phyloP scores from a whole-genome alignment of 2,329 filamentous ascomycete species.

The Fusarium avenaceum region DNA sequence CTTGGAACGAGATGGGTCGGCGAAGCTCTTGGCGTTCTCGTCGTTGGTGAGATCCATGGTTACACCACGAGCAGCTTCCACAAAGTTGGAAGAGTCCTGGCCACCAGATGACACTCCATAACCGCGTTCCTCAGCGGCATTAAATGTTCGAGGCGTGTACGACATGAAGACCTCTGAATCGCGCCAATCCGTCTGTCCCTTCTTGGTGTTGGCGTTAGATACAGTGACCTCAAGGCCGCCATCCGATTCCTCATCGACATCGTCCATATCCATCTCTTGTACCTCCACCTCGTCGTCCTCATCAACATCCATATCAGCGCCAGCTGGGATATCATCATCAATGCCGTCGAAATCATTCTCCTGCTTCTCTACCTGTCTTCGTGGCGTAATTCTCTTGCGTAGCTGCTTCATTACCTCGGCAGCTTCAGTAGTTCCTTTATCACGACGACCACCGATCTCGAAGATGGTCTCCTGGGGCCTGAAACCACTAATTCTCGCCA shows the following conservation, averaged over 20 bases:
- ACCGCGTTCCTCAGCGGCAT: conserved; percentile 87
- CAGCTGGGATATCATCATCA: conserved; percentile 50
- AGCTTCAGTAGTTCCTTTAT: conserved; percentile 73
- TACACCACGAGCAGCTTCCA: conserved; percentile 85
- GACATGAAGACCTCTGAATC: conserved; percentile 97
- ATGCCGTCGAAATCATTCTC: conserved; percentile 54
- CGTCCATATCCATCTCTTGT: conserved; percentile 56
- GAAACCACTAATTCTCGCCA: conserved; percentile 89
- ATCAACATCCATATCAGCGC: conserved; percentile 54
- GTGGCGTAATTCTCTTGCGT: conserved; percentile 76
- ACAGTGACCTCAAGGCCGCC: conserved; percentile 80
- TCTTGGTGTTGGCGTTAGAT: conserved; percentile 68
- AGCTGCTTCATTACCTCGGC: conserved; percentile 82
- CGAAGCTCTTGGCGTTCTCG: conserved; percentile 84
- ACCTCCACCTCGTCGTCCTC: conserved; percentile 45
- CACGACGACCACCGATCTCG: conserved; percentile 84
- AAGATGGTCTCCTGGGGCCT: conserved; percentile 96
- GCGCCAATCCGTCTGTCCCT: conserved; percentile 75
- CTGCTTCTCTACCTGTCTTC: conserved; percentile 59
- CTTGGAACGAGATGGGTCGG: conserved; percentile 77
- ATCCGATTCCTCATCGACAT: conserved; percentile 67
- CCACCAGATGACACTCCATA: conserved; percentile 92
- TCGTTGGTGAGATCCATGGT: conserved; percentile 96
- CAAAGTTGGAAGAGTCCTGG: conserved; percentile 78
- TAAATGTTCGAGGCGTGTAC: conserved; percentile 85